Conservation (phyloP, 2,329 filamentous ascomycete species). For the Xylaria sp. region DNA sequence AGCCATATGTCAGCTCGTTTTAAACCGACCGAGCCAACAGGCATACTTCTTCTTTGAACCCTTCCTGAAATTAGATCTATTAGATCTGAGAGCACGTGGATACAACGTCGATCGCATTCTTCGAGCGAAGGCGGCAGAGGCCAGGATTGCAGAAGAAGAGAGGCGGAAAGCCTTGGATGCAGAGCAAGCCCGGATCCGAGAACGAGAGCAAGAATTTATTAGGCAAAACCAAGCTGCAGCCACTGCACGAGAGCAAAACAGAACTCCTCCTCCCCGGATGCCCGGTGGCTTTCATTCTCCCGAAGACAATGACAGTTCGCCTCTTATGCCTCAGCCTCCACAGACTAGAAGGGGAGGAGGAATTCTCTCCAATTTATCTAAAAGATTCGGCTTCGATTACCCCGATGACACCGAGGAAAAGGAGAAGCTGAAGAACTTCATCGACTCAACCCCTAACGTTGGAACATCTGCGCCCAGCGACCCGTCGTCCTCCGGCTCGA, state of each 20-base stretch:
- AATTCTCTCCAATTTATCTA: conserved; percentile 75
- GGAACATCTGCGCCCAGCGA: conserved; percentile 38
- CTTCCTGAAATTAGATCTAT: conserved; percentile 85
- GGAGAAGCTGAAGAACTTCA: conserved; percentile 59
- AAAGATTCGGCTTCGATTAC: conserved; percentile 74
- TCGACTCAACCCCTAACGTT: conserved; percentile 49
- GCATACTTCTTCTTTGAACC: conserved; percentile 92
- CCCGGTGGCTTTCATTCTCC: conserved; percentile 73
- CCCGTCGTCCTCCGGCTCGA: conserved; percentile 40
- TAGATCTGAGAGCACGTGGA: conserved; percentile 83
- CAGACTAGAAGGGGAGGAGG: conserved; percentile 61
- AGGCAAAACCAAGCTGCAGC: conserved; percentile 58
- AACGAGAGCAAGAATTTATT: conserved; percentile 61
- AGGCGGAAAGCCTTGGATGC: conserved; percentile 78
- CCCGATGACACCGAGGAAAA: conserved; percentile 57
- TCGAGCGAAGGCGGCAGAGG: conserved; percentile 86
- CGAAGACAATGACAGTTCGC: conserved; percentile 39
- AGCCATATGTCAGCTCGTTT: conserved; percentile 81
- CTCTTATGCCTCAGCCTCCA: conserved; percentile 49
- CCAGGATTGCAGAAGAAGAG: conserved; percentile 85
- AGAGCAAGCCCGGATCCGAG: conserved; percentile 75
- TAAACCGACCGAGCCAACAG: conserved; percentile 86
- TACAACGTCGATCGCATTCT: conserved; percentile 98
- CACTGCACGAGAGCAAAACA: conserved; percentile 54
- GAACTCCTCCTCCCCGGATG: conserved; percentile 66